Evolutionary conservation across 257 asterid species (phyloP).

Genomic region (Gynochthodes officinalis): DNA sequence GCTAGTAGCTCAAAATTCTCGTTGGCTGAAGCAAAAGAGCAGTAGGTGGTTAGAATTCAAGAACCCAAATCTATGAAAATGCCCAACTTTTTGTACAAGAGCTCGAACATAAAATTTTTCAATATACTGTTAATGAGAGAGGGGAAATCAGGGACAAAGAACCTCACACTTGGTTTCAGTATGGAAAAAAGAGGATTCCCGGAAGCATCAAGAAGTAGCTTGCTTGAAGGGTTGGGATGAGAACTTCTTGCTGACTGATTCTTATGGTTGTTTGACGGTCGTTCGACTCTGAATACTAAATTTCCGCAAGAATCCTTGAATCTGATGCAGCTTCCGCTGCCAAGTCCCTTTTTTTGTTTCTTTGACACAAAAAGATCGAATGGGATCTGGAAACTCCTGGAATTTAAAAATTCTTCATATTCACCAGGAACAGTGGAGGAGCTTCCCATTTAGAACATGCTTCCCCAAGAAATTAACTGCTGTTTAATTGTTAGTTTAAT

Average conservation of each 20-base stretch:
- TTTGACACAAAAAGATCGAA: conserved; percentile 75
- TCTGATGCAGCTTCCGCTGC: conserved; percentile 37
- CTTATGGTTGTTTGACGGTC: conserved; percentile 23
- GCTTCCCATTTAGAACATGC: conserved; percentile 25
- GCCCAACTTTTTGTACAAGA: neutral
- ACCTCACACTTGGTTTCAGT: conserved; percentile 48
- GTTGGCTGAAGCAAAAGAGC: neutral
- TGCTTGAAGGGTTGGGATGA: conserved; percentile 17
- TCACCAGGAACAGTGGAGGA: conserved; percentile 31
- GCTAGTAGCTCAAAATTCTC: neutral
- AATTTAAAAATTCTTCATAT: conserved; percentile 10
- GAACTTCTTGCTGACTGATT: conserved; percentile 7
- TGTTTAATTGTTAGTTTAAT: neutral
- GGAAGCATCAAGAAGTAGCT: conserved; percentile 55
- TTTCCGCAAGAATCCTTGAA: conserved; percentile 65
- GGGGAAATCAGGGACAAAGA: conserved; percentile 1
- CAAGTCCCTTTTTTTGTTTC: conserved; percentile 33
- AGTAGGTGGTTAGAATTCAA: neutral
- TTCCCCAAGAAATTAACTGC: neutral
- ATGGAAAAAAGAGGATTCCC: conserved; percentile 51
- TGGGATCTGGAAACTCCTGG: conserved; percentile 44
- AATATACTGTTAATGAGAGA: neutral
- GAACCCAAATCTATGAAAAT: neutral
- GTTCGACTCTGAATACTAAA: conserved; percentile 51
- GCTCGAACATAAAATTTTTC: neutral